A percentile compares a stretch with the other conserved stretches of the same genome.
These are phyloP conservation scores for Penicillium nucicola DNA, from an alignment of 495 filamentous ascomycete species.

Conservation along the genomic window DNA sequence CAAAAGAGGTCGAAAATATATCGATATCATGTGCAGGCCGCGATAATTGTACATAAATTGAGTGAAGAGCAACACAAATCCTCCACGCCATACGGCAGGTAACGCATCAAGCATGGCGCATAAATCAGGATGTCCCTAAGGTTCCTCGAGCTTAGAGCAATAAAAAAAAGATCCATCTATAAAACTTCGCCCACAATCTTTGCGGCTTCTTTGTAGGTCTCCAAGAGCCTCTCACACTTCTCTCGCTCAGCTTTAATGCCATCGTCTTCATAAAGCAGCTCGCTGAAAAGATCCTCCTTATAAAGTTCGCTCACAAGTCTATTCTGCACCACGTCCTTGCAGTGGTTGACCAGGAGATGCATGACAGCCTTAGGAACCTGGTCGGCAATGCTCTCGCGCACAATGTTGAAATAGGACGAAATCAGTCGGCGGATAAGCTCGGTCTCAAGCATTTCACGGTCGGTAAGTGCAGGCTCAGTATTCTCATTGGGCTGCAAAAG, in stretches of 20 bases:
- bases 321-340: slow-evolving; percentile 96
- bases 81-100: background rate
- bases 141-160: background rate
- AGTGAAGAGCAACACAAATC: background rate
- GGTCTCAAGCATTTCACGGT: slow-evolving; percentile 94
- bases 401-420: slow-evolving; percentile 97
- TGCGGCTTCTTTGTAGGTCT: slow-evolving; percentile 93
- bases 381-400: slow-evolving; percentile 93
- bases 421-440: slow-evolving; percentile 96
- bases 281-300: slow-evolving; percentile 87
- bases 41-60: slow-evolving; percentile 25
- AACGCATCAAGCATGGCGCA: slow-evolving; percentile 1
- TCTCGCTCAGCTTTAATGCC: slow-evolving; percentile 94
- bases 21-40: slow-evolving; percentile 18
- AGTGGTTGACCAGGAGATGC: slow-evolving; percentile 97
- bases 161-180: slow-evolving; percentile 36
- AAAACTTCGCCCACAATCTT: slow-evolving; percentile 97
- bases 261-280: slow-evolving; percentile 95
- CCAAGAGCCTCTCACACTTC: slow-evolving; percentile 93
- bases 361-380: slow-evolving; percentile 98
- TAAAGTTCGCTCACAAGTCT: slow-evolving; percentile 93
- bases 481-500: slow-evolving; percentile 40
- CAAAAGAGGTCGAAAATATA: slow-evolving; percentile 10
- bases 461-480: slow-evolving; percentile 79
- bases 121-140: background rate